These are phyloP conservation scores for Bondarzewia mesenterica DNA, from an alignment of 1,284 basidiomycete genomes.

Conservation along the genomic window DNA sequence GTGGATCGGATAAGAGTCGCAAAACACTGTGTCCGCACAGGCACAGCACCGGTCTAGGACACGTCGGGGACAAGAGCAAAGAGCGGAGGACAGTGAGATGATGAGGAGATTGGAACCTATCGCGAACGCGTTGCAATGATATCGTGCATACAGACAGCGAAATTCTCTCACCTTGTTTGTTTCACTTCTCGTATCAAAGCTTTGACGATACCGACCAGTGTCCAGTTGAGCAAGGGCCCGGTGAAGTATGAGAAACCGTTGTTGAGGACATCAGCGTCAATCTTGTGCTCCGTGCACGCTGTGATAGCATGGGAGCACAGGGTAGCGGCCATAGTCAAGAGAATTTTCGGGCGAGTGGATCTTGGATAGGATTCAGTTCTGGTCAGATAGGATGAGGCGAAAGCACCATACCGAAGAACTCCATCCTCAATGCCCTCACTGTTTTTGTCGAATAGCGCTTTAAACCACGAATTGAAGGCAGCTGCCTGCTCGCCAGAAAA, in stretches of 20 bases:
- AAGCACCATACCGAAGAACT: constrained; percentile 53
- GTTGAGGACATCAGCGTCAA: constrained; percentile 57
- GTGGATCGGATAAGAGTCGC: constrained; percentile 34
- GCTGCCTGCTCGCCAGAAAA: constrained; percentile 39
- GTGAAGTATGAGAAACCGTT: constrained; percentile 74
- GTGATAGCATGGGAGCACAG: constrained; percentile 57
- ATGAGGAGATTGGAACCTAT: constrained; percentile 25
- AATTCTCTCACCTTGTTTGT: constrained; percentile 39
- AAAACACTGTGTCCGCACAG: constrained; percentile 55
- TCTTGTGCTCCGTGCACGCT: constrained; percentile 37
- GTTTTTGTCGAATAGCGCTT: constrained; percentile 65
- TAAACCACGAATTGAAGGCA: constrained; percentile 58
- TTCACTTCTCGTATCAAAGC: constrained; percentile 54
- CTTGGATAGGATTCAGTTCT: constrained; percentile 25
- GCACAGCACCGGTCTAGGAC: constrained; percentile 55
- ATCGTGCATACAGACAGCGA: not conserved
- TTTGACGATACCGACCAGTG: constrained; percentile 63
- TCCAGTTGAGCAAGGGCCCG: constrained; percentile 68
- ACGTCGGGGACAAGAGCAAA: constrained; percentile 51
- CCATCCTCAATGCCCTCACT: constrained; percentile 79
- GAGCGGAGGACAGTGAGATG: constrained; percentile 60
- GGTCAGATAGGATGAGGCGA: constrained; percentile 1
- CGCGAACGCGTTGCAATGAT: constrained; percentile 19
- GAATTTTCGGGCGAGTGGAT: constrained; percentile 57
- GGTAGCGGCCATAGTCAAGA: constrained; percentile 58